Evolutionary conservation across 2,329 filamentous ascomycete species (phyloP), one percentile per base, ranked within the genome.

Genomic region (Biscogniauxia sp.): DNA sequence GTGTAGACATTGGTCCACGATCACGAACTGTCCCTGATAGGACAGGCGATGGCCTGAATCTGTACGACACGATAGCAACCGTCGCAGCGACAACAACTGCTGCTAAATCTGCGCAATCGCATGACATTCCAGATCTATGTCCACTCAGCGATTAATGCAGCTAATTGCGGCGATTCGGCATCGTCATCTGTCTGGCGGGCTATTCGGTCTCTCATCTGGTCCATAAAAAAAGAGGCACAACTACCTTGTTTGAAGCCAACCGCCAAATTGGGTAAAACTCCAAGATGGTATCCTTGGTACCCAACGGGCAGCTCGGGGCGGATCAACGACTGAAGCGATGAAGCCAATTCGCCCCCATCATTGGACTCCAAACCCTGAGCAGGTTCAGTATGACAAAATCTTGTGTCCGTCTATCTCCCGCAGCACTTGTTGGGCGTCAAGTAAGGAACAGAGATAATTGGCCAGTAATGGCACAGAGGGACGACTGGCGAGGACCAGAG

Each of bases 351-450:
- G 54, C 55, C 55, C 51, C 53, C 53, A 49, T 61, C 28, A 72
- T 72, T 72, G 70, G 70, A 61, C 61, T 61, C 57, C 60, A 57
- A 62, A 56, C 51, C 28, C 28, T 32, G 52, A 55, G 59, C 53
- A 55, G 37, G 57, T 51, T 66, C 59, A 66, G 67, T 67, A 67
- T 68, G 65, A 69, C 61, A 63, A 63, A 65, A 64, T 64, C 49
- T 57, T 55, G 55, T 66, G 61, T 59, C 58, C 53, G 61, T 19
- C 28, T 52, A 20, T 19, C 17, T 28, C 17, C 32, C 20, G 25
- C 25, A 41, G 8, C 2, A 23, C 32, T 61, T 65, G 69, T 72
- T 69, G 69, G 70, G 69, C 70, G 68, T 71, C 67, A 66, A 69
- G 65, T 61, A 63, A 61, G 64, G 59, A 60, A 58, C 55, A 26